Conservation (phyloP, 2,329 filamentous ascomycete species). For the Arthrobotrys megalospora region DNA sequence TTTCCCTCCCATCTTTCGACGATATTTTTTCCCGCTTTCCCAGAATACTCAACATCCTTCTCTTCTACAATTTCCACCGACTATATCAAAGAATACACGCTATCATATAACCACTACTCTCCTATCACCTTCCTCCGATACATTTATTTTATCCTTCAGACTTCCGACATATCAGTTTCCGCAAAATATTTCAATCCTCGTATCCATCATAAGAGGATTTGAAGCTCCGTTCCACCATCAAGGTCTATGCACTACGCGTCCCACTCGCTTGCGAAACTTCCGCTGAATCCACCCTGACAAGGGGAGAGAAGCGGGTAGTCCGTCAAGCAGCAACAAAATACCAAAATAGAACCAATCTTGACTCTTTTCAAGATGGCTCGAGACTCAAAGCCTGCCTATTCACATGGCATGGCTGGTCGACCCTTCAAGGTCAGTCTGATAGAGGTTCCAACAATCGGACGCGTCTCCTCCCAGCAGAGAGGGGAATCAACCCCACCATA, state of each 20-base stretch:
- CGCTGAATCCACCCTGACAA: constrained; percentile 30
- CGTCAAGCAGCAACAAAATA: not conserved
- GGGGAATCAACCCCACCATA: not conserved
- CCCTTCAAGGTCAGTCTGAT: not conserved
- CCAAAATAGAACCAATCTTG: not conserved
- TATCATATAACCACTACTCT: no score
- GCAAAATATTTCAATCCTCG: not conserved
- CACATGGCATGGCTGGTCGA: not conserved
- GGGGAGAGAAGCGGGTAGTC: not conserved
- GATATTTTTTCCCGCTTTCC: no score
- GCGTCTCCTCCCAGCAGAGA: not conserved
- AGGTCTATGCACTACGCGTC: constrained; percentile 26
- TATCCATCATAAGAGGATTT: not conserved
- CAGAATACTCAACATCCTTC: no score
- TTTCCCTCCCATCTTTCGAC: no score
- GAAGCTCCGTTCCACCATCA: not conserved
- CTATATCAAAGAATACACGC: no score
- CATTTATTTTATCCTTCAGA: no score
- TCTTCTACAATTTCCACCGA: no score
- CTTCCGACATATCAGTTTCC: no score
- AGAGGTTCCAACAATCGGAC: not conserved
- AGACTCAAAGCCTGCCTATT: not conserved
- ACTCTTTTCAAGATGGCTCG: not conserved
- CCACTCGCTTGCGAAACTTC: constrained; percentile 15
- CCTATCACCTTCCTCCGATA: no score